Percentiles rank a stretch among this genome's conserved stretches.
phyloP scores from a whole-genome alignment of 148 eudicot species.

The Chenopodium berlandieri region DNA sequence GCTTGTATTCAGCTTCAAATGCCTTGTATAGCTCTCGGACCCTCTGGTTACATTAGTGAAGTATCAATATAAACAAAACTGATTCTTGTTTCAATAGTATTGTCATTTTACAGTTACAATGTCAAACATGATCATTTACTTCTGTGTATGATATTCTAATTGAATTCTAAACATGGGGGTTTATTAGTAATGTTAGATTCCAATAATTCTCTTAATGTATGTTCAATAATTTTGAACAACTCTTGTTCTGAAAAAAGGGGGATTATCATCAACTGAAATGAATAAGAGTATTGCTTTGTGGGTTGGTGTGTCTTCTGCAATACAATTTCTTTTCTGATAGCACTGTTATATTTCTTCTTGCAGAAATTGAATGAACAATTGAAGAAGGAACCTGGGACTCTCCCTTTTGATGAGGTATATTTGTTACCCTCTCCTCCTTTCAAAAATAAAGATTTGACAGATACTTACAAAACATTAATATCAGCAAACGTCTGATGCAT shows the following conservation, averaged over 20 bases:
- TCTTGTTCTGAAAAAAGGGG: background rate
- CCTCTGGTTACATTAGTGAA: no score
- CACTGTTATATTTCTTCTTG: constrained; percentile 10
- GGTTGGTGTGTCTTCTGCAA: constrained; percentile 1
- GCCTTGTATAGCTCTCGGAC: no score
- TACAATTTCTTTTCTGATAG: background rate
- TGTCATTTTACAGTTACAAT: no score
- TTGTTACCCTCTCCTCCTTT: background rate
- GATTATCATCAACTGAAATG: background rate
- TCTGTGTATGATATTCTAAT: background rate
- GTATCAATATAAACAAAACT: no score
- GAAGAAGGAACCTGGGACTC: constrained; percentile 65
- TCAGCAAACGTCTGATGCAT: no score
- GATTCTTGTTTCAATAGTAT: no score
- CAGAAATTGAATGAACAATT: constrained; percentile 85
- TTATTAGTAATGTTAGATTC: background rate
- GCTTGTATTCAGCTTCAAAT: background rate
- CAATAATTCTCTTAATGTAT: background rate
- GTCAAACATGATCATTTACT: background rate
- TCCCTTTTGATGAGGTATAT: constrained; percentile 88
- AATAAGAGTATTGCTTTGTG: background rate
- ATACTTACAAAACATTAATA: background rate
- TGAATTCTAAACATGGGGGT: background rate
- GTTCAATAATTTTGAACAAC: background rate
- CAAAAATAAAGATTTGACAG: background rate